A percentile compares a stretch with the other conserved stretches of the same genome.
Evolutionary conservation across 352 stramenopile species (phyloP).

Genomic region (Phytophthora hibernalis): DNA sequence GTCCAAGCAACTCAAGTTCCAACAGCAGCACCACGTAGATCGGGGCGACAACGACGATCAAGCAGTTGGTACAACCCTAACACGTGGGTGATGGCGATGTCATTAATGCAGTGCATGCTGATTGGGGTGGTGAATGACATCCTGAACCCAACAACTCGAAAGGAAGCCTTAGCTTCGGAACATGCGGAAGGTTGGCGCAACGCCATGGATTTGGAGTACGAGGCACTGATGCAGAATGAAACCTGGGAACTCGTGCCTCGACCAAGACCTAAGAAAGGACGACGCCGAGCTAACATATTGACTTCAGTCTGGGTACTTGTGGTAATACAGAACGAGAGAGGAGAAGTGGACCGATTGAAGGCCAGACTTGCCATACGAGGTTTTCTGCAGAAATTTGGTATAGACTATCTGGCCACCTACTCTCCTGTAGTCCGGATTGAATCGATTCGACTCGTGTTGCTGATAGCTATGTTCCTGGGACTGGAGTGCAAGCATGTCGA

Average conservation of each 20-base stretch:
- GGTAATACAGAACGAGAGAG: constrained; percentile 14
- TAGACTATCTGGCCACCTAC: no score
- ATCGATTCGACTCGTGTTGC: background rate
- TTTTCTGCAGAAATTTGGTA: no score
- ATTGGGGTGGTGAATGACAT: constrained; percentile 16
- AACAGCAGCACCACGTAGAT: background rate
- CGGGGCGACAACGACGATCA: background rate
- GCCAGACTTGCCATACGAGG: constrained; percentile 16
- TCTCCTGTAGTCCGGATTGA: constrained; percentile 16
- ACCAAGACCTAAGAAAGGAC: constrained; percentile 1
- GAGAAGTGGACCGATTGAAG: constrained; percentile 6
- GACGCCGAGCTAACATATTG: background rate
- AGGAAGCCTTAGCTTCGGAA: constrained; percentile 11
- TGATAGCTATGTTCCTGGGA: background rate
- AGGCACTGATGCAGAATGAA: constrained; percentile 4
- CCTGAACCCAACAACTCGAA: constrained; percentile 1
- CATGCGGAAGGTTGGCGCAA: constrained; percentile 11
- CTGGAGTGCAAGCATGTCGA: constrained; percentile 1
- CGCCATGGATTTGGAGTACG: constrained; percentile 10
- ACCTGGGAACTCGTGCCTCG: constrained; percentile 13
- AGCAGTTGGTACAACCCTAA: constrained; percentile 1
- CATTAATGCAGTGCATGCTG: constrained; percentile 19
- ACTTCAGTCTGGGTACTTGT: constrained; percentile 7
- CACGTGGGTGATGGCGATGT: no score
- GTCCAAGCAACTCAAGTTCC: background rate